Conservation (phyloP, 2,329 filamentous ascomycete genomes). For the Helotiales sp. region DNA sequence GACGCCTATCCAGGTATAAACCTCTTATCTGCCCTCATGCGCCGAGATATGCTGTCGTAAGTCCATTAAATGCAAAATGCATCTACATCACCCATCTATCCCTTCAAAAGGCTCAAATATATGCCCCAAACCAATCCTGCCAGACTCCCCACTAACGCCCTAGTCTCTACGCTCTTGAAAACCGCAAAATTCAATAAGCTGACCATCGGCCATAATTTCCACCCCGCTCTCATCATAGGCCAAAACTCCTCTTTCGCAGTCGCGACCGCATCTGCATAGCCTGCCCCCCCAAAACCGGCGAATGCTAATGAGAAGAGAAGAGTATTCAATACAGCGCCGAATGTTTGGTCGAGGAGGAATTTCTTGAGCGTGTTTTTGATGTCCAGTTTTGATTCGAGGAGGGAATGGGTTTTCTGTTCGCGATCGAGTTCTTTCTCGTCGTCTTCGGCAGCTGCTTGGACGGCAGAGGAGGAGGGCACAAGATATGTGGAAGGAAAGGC, state of each 20-base stretch:
- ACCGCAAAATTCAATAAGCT: constrained; percentile 68
- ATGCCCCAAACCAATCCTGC: constrained; percentile 75
- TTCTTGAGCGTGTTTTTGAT: constrained; percentile 66
- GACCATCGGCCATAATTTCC: constrained; percentile 71
- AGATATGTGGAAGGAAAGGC: constrained; percentile 66
- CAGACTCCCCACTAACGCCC: constrained; percentile 69
- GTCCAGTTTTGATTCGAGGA: constrained; percentile 54
- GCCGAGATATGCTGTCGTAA: too few species aligned
- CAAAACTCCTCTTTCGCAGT: constrained; percentile 57
- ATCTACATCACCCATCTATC: constrained; percentile 15
- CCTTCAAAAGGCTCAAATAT: constrained; percentile 67
- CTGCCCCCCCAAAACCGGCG: constrained; percentile 40
- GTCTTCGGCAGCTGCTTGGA: constrained; percentile 40
- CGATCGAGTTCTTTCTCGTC: constrained; percentile 43
- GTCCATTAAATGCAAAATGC: neutral
- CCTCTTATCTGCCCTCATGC: too few species aligned
- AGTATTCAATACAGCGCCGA: constrained; percentile 66
- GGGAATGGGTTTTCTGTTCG: constrained; percentile 43
- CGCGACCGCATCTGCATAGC: constrained; percentile 44
- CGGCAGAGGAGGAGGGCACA: constrained; percentile 40
- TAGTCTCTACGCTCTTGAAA: constrained; percentile 67
- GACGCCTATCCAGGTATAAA: neutral
- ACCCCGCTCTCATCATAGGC: constrained; percentile 66
- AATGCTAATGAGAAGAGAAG: constrained; percentile 62
- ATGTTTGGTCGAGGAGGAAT: constrained; percentile 66